Evolutionary conservation across 2,329 filamentous ascomycete species (phyloP).

Genomic region (Endocalyx cinctus): DNA sequence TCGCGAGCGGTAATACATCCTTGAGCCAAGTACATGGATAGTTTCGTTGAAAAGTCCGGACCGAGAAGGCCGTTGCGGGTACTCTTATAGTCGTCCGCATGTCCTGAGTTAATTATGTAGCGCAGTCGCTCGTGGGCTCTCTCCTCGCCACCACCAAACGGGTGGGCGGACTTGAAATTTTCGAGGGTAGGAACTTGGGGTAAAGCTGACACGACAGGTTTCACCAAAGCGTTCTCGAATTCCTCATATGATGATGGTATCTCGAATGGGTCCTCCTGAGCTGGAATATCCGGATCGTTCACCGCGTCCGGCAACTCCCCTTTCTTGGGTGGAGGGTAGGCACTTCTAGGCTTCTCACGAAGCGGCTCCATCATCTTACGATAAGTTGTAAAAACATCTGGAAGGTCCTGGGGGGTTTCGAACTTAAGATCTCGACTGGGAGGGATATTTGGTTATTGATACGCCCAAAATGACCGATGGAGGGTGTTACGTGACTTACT

Average conservation of each 20-base stretch:
- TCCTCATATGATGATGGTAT: conserved; percentile 53
- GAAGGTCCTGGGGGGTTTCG: conserved; percentile 52
- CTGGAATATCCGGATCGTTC: conserved; percentile 42
- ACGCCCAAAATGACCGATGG: no score
- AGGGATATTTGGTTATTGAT: no score
- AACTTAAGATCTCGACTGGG: conserved; percentile 64
- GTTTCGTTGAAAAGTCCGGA: conserved; percentile 67
- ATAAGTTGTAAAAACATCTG: conserved; percentile 72
- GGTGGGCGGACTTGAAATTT: conserved; percentile 54
- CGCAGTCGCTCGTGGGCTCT: conserved; percentile 53
- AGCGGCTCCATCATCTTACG: conserved; percentile 70
- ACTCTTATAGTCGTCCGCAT: conserved; percentile 61
- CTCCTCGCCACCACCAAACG: conserved; percentile 64
- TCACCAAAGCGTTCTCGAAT: conserved; percentile 49
- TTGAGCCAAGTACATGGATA: conserved; percentile 68
- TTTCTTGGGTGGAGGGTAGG: conserved; percentile 48
- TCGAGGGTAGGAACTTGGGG: conserved; percentile 44
- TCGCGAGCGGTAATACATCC: conserved; percentile 71
- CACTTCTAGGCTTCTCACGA: conserved; percentile 55
- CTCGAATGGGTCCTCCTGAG: conserved; percentile 57
- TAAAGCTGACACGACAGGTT: conserved; percentile 52
- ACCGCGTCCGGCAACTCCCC: conserved; percentile 55
- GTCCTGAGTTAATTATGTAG: conserved; percentile 56
- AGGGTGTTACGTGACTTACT: conserved; percentile 59
- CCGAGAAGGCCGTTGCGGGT: conserved; percentile 70